A percentile compares a stretch with the other conserved stretches of the same genome.
These are phyloP conservation scores for Skeletonema costatum DNA, from an alignment of 108 stramenopile genomes.

Conservation along the genomic window DNA sequence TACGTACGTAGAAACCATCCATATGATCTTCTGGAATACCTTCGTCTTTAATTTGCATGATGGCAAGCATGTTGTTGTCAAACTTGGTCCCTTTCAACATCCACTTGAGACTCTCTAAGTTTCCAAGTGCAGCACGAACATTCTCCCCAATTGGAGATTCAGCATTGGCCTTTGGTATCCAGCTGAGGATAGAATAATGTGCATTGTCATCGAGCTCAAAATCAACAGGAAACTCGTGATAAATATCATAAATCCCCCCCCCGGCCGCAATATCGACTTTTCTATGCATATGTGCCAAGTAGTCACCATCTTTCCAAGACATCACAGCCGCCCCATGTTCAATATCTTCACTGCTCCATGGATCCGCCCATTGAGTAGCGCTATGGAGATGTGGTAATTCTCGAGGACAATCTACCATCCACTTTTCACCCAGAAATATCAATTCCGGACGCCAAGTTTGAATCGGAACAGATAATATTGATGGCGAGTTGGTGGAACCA, in stretches of 20 bases:
- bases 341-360: neutral
- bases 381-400: neutral
- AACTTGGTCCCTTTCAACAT: neutral
- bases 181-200: neutral
- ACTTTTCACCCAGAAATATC: constrained; percentile 1
- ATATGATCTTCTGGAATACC: neutral
- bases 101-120: constrained; percentile 5
- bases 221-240: neutral
- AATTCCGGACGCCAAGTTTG: neutral
- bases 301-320: neutral
- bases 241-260: neutral
- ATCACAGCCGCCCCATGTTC: neutral
- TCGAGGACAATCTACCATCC: constrained; percentile 2
- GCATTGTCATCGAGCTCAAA: neutral
- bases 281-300: neutral
- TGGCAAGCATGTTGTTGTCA: constrained; percentile 7
- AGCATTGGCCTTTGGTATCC: neutral
- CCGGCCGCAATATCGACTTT: neutral
- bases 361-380: neutral
- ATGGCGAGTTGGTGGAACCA: neutral
- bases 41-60: neutral
- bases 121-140: neutral
- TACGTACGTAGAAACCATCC: neutral
- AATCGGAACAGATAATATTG: neutral
- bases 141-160: neutral